These are phyloP conservation scores for Zymoseptoria tritici DNA, from an alignment of 2,329 filamentous ascomycete species.

Conservation along the genomic window DNA sequence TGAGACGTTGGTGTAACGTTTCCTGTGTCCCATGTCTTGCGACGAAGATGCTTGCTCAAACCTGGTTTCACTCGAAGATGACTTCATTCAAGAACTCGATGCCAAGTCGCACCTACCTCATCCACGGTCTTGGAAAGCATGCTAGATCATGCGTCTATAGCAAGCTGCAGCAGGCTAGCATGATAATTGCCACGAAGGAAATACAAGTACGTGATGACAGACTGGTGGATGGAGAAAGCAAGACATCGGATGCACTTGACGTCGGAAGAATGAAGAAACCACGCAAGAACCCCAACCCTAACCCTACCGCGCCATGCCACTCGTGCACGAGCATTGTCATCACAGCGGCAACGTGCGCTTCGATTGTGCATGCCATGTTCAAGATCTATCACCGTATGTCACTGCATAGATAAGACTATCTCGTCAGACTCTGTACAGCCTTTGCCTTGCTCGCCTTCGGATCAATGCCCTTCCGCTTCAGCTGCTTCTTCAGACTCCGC, in stretches of 20 bases:
- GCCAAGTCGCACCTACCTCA: not conserved
- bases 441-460: constrained; percentile 32
- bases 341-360: no score
- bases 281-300: not conserved
- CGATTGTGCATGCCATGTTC: not conserved
- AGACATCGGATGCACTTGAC: not conserved
- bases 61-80: not conserved
- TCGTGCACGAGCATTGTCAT: not conserved
- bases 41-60: not conserved
- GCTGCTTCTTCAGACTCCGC: constrained; percentile 34
- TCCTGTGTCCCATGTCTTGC: not conserved
- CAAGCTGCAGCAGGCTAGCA: not conserved
- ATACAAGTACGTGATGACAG: not conserved
- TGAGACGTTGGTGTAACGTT: no score
- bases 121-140: not conserved
- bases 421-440: not conserved
- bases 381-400: no score
- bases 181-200: not conserved
- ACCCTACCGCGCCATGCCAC: not conserved
- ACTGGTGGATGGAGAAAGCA: not conserved
- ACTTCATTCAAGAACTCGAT: not conserved
- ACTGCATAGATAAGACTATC: not conserved
- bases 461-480: constrained; percentile 43
- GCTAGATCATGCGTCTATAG: not conserved
- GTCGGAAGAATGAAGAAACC: not conserved